phyloP scores from a whole-genome alignment of 2,329 filamentous ascomycete genomes.

The Thelonectria discophora region DNA sequence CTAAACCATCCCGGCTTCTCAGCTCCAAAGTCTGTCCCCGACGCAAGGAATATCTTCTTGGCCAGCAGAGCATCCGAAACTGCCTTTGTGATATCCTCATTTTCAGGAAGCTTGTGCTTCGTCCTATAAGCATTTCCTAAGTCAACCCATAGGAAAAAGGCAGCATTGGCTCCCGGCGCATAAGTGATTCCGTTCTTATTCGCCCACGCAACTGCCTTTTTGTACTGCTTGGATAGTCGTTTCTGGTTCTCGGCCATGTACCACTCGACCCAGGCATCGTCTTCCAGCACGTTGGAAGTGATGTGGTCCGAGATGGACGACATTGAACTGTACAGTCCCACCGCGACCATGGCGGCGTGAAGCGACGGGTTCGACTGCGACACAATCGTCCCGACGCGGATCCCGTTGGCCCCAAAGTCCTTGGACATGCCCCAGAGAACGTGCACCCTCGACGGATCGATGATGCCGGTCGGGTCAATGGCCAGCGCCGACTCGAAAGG shows the following conservation, averaged over 20 bases:
- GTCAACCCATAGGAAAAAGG: conserved; percentile 65
- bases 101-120: conserved; percentile 24
- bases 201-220: conserved; percentile 49
- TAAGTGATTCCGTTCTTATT: conserved; percentile 54
- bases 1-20: conserved; percentile 52
- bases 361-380: conserved; percentile 55
- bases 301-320: conserved; percentile 55
- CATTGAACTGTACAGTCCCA: conserved; percentile 54
- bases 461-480: conserved; percentile 53
- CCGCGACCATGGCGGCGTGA: conserved; percentile 48
- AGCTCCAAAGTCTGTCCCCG: conserved; percentile 49
- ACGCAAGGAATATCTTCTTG: conserved; percentile 49
- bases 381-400: conserved; percentile 61
- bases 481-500: conserved; percentile 58
- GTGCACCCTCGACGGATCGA: conserved; percentile 61
- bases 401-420: conserved; percentile 66
- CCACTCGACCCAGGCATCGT: conserved; percentile 52
- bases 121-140: conserved; percentile 47
- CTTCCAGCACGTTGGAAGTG: conserved; percentile 53
- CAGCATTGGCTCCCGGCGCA: conserved; percentile 58
- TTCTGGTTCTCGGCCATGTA: conserved; percentile 56
- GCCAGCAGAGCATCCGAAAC: conserved; percentile 44
- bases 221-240: conserved; percentile 52
- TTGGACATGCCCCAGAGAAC: conserved; percentile 58
- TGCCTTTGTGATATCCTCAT: conserved; percentile 36